Evolutionary conservation across 768 basidiomycete genomes (phyloP).

Genomic region (Tricholomella constricta): DNA sequence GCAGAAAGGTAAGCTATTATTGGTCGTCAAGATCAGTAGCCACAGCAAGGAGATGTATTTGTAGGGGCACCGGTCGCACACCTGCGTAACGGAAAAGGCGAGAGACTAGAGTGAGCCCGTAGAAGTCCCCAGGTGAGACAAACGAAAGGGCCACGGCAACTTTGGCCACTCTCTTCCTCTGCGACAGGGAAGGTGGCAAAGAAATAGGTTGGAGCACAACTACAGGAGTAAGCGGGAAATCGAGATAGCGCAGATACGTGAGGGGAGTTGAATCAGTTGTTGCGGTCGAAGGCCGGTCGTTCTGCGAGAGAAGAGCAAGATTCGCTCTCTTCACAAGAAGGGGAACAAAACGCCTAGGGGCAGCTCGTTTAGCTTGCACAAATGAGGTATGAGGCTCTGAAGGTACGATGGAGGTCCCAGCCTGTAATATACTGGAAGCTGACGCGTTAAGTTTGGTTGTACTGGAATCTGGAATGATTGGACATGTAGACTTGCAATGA

Average conservation of each 20-base stretch:
- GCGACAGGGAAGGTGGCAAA: constrained; percentile 58
- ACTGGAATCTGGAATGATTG: not conserved
- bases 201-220: constrained; percentile 42
- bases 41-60: constrained; percentile 4
- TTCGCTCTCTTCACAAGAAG: constrained; percentile 18
- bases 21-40: constrained; percentile 3
- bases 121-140: constrained; percentile 46
- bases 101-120: constrained; percentile 53
- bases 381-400: not conserved
- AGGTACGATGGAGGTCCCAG: not conserved
- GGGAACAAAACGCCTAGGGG: constrained; percentile 34
- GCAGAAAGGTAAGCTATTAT: constrained; percentile 66
- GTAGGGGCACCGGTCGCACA: constrained; percentile 25
- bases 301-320: not conserved
- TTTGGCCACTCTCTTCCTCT: constrained; percentile 53
- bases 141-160: constrained; percentile 58
- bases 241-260: constrained; percentile 26
- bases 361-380: not conserved
- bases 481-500: not conserved
- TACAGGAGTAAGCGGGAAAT: constrained; percentile 29
- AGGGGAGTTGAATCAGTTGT: not conserved
- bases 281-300: not conserved
- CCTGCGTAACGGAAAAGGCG: constrained; percentile 67
- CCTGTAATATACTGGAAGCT: not conserved
- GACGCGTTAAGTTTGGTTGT: not conserved